Base-by-base conservation (phyloP, 2,329 filamentous ascomycete species). In the Epichloe amarillans region DNA sequence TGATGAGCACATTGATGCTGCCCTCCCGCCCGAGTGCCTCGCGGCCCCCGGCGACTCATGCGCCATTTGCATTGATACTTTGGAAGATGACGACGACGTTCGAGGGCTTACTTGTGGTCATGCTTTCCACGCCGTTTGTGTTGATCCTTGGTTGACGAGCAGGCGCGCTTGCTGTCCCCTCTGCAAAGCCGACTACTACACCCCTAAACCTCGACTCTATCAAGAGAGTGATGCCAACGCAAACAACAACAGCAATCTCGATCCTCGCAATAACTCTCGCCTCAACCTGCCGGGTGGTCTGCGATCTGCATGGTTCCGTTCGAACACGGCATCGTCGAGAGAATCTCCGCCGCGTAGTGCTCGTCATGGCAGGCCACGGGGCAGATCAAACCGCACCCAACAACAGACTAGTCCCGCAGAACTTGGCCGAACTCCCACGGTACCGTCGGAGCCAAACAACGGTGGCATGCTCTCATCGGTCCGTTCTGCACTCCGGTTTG, bases 171-270 rank as follows among this genome's bases (percentile, higher is more conserved):
- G 91, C 72, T 98, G 93, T 65, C 93, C 93, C 5, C 82, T 98
- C 6, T 98, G 93, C 75, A 98, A 98, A 71, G 88, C 91, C 40
- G 93, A 98, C 64, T 98, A 97, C 67, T 97, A 95, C 66, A 84
- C 88, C 3, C 91, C 93, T 0, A 97, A 97, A 69, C 88, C 89
- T 47, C 85, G 88, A 15, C 74, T 86, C 3, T 63, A 66, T 10
- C 66, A 71, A 11, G 66, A 70, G 14, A 51, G 49, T 15, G 55
- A 57, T 26, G 47, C 47, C 30, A 50, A 43, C 33, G 23, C 52
- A 21, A 58, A 58, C 44, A 59, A 54, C 30, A 30, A 51, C 12
- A 50, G 53, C 8, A 61, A 54, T 38, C 60, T 67, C 26, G 64
- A 66, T 41, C 55, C 68, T 38, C 67, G 69, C 36, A 67, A 63